A percentile compares a stretch with the other conserved stretches of the same genome.
Conservation (phyloP, 2,329 filamentous ascomycete genomes). For the Botrytis deweyae region DNA sequence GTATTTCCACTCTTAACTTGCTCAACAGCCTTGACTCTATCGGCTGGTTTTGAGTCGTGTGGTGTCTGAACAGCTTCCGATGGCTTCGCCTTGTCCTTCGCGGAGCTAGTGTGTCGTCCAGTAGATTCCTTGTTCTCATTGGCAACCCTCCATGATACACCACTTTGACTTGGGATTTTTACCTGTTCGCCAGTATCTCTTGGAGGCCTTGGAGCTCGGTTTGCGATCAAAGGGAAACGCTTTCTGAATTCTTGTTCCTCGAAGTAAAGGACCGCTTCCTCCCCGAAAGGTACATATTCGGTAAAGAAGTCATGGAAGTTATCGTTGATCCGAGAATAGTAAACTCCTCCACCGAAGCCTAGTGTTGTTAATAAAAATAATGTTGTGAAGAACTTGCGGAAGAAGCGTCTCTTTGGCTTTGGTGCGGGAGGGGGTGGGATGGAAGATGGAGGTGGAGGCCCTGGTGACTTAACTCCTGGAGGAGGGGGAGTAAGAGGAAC, state of each 20-base stretch:
- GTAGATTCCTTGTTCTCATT: constrained; percentile 54
- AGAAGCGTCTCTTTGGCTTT: constrained; percentile 64
- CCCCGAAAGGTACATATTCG: constrained; percentile 91
- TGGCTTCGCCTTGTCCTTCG: constrained; percentile 32
- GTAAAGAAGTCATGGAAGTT: constrained; percentile 99
- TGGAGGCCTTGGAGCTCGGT: constrained; percentile 33
- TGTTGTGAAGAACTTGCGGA: constrained; percentile 74
- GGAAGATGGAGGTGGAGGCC: constrained; percentile 42
- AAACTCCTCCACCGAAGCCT: constrained; percentile 84
- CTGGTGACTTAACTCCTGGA: constrained; percentile 39
- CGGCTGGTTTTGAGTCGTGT: constrained; percentile 32
- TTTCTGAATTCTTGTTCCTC: constrained; percentile 93
- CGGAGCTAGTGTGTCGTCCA: constrained; percentile 62
- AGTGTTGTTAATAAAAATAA: constrained; percentile 73
- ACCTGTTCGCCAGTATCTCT: constrained; percentile 67
- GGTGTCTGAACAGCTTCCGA: constrained; percentile 36
- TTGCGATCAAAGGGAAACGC: constrained; percentile 63
- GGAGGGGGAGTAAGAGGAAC: constrained; percentile 49
- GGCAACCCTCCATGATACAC: constrained; percentile 76
- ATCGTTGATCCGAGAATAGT: constrained; percentile 90
- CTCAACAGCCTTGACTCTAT: constrained; percentile 40
- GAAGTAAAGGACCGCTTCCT: constrained; percentile 91
- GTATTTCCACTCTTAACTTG: constrained; percentile 40
- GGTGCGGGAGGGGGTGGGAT: constrained; percentile 44
- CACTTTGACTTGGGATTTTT: constrained; percentile 81